Conservation (phyloP, 768 basidiomycete species). For the Leccinum fibrillosum region DNA sequence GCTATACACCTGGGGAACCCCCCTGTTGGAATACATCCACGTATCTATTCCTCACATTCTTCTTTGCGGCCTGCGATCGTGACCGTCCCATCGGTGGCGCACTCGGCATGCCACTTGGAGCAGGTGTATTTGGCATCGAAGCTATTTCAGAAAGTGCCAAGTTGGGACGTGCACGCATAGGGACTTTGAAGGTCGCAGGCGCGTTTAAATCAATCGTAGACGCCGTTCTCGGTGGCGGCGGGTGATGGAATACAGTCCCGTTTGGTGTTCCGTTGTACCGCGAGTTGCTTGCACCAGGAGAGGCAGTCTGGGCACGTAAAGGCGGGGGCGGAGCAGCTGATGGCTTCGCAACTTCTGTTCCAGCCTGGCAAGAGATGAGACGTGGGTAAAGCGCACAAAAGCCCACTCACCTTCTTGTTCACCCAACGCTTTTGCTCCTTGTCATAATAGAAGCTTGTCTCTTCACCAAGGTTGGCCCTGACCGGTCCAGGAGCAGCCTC, state of each 20-base stretch:
- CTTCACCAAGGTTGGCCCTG: slow-evolving; percentile 90
- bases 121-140: slow-evolving; percentile 34
- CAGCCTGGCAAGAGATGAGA: slow-evolving; percentile 41
- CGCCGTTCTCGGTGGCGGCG: slow-evolving; percentile 44
- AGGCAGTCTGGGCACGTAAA: slow-evolving; percentile 80
- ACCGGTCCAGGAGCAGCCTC: slow-evolving; percentile 67
- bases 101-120: slow-evolving; percentile 15
- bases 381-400: background rate
- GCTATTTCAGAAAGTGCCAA: slow-evolving; percentile 49
- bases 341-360: slow-evolving; percentile 50
- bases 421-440: slow-evolving; percentile 96
- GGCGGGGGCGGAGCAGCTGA: slow-evolving; percentile 70
- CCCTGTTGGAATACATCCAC: slow-evolving; percentile 85
- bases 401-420: slow-evolving; percentile 72
- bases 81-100: slow-evolving; percentile 46
- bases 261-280: slow-evolving; percentile 33
- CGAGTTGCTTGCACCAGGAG: slow-evolving; percentile 55
- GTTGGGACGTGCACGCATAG: slow-evolving; percentile 62
- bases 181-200: slow-evolving; percentile 49
- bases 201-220: slow-evolving; percentile 62
- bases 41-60: slow-evolving; percentile 77
- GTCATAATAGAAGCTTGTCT: slow-evolving; percentile 89
- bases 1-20: slow-evolving; percentile 19
- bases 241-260: slow-evolving; percentile 12
- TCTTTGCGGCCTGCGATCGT: slow-evolving; percentile 61